Percentiles rank a stretch among this genome's conserved stretches.
phyloP scores from a whole-genome alignment of 805 yeast species.

The Pichia nanzhaoensis region DNA sequence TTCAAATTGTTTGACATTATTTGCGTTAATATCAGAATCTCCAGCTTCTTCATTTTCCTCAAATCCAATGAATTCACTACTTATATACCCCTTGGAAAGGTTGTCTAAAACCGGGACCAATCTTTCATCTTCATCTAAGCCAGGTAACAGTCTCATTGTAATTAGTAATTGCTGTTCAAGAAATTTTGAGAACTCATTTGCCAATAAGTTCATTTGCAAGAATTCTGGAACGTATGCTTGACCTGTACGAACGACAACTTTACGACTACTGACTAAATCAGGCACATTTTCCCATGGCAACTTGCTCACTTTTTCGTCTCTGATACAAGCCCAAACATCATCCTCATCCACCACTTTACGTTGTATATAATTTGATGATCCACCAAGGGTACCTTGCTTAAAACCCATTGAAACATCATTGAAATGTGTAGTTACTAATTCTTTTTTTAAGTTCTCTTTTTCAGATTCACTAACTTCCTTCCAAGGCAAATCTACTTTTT shows the following conservation, averaged over 20 bases:
- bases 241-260: slow-evolving; percentile 61
- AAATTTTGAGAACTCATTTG: slow-evolving; percentile 56
- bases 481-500: slow-evolving; percentile 62
- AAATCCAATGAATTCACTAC: slow-evolving; percentile 36
- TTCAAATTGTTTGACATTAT: slow-evolving; percentile 47
- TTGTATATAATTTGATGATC: slow-evolving; percentile 11
- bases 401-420: slow-evolving; percentile 33
- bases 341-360: slow-evolving; percentile 40
- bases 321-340: slow-evolving; percentile 43
- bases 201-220: slow-evolving; percentile 63
- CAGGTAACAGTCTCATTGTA: slow-evolving; percentile 73
- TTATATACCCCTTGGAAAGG: slow-evolving; percentile 63
- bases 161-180: slow-evolving; percentile 47
- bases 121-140: slow-evolving; percentile 88
- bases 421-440: slow-evolving; percentile 51
- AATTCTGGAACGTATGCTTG: slow-evolving; percentile 80
- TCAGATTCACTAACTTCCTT: slow-evolving; percentile 60
- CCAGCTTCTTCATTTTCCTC: slow-evolving; percentile 18
- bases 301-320: slow-evolving; percentile 65
- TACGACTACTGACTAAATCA: slow-evolving; percentile 67
- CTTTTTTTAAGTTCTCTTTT: slow-evolving; percentile 39
- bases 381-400: slow-evolving; percentile 26
- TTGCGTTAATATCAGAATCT: slow-evolving; percentile 51
- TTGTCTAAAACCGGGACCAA: slow-evolving; percentile 77
- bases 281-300: slow-evolving; percentile 83